Evolutionary conservation across 495 filamentous ascomycete species (phyloP), one percentile per base, ranked within the genome.

Genomic region (Parathielavia hyrcaniae): DNA sequence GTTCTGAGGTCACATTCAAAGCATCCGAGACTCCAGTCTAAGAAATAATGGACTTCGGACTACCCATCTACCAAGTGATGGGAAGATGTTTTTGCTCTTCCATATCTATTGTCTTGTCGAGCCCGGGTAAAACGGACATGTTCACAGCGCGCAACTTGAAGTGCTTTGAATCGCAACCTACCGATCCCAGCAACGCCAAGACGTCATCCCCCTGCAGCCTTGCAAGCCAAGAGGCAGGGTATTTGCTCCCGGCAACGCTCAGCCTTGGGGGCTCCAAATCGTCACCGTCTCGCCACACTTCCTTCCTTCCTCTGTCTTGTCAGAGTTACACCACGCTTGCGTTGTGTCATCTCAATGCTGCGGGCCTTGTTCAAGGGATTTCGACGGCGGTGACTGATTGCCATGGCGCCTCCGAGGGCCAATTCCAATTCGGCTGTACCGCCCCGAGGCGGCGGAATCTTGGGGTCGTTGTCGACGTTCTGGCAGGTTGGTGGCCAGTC

Each of bases 391-490:
- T 76, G 73, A 76, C 71, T 76, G 34, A 50, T 66, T 45, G 57
- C 61, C 50, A 73, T 75, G 71, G 65, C 75, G 16, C 69, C 70
- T 34, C 53, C 69, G 39, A 67, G 65, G 56, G 59, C 58, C 36
- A 54, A 32, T 38, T 57, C 58, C 40, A 54, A 32, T 38, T 57
- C 61, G 45, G 30, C 20, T 1, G 12, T 20, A 19, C 45, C 22
- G 32, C 20, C 26, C 17, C n/a, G 43, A 2, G 67, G 73, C 16
- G 49, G 55, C 16, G 49, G 55, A 16, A 23, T 70, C 22, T 19
- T 77, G 40, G 71, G 67, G 14, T 76, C 77, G 16, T 51, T 78
- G 17, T 70, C 74, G 30, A 71, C 78, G 56, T 79, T 82, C 63
- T 83, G 80, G 81, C 66, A 66, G 50, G 75, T 71, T 71, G 39